Base-by-base conservation (phyloP, 2,329 filamentous ascomycete species). In the Penicillium rolfsii region DNA sequence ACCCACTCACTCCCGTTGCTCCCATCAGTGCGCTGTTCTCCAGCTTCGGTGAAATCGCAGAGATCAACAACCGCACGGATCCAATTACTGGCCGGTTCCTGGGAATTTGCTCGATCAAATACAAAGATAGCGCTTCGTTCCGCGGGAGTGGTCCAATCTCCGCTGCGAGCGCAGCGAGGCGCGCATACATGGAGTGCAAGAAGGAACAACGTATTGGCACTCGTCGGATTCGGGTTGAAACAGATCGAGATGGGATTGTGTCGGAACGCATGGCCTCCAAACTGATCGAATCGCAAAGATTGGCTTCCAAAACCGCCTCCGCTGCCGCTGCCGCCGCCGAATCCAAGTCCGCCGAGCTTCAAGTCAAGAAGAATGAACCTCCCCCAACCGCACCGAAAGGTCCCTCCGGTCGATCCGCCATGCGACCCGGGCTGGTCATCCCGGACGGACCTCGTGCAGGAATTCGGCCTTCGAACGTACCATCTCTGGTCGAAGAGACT, bases 1-100 rank as follows among this genome's bases (percentile, higher is more conserved):
- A 98, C 76, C 93, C 94, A 6, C 81, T 98, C 65, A 89, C 91
- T 43, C 86, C 91, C 12, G 91, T 96, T 41, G 72, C 74, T 54
- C 74, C 71, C 11, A 77, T 77, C 58, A 77, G 62, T 48, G 74
- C 75, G 4, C 67, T 77, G 16, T 77, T 77, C 59, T 74, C 75
- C n/a, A 77, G 75, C 54, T 78, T 79, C 68, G 77, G 76, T 56
- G 91, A 97, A 60, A 93, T 99, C 64, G 89, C 90, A 48, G 90
- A 93, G 72, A 90, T 96, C 69, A 93, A 91, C 72, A 97, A 97
- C 73, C 94, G 96, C 75, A 94, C 96, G 71, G 93, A 99, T 76
- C 95, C 95, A 8, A 89, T 93, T 60, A 98, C 93, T 12, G 95
- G 95, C 19, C 95, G 91, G 72, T 96, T 96, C 73, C 84, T 99